A percentile compares a stretch with the other conserved stretches of the same genome.
Conservation (phyloP, 768 basidiomycete genomes). For the Lyophyllum shimeji region DNA sequence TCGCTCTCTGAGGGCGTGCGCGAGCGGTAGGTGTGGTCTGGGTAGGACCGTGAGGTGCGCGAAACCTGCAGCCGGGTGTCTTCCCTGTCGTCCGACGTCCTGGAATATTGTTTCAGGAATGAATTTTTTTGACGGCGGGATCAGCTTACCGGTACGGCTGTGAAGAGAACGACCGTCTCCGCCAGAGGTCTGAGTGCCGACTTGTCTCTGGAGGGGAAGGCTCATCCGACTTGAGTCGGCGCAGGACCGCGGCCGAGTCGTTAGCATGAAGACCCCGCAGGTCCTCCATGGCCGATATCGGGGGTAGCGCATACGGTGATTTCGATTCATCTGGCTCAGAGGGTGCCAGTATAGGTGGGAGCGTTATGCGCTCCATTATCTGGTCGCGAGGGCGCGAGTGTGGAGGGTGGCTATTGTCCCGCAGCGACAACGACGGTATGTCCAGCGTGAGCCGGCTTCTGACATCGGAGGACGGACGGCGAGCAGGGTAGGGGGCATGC, state of each 20-base stretch:
- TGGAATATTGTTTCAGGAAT: background rate
- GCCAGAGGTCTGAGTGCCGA: constrained; percentile 27
- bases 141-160: constrained; percentile 27
- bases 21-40: constrained; percentile 12
- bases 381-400: background rate
- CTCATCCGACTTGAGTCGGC: constrained; percentile 61
- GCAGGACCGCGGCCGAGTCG: constrained; percentile 67
- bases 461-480: constrained; percentile 19
- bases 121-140: background rate
- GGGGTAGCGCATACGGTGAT: constrained; percentile 57
- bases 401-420: constrained; percentile 10
- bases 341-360: constrained; percentile 41
- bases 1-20: constrained; percentile 18
- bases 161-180: constrained; percentile 44
- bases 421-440: constrained; percentile 28
- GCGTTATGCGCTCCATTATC: constrained; percentile 31
- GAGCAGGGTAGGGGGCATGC: constrained; percentile 24
- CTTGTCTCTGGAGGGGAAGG: constrained; percentile 27
- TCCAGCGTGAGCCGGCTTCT: constrained; percentile 30
- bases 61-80: constrained; percentile 4
- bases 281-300: constrained; percentile 69
- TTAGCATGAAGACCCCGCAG: constrained; percentile 48
- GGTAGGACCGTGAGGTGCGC: constrained; percentile 12
- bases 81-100: constrained; percentile 3
- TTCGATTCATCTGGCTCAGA: constrained; percentile 25